Conservation (phyloP, 1,284 basidiomycete genomes). For the Mixia osmundae region DNA sequence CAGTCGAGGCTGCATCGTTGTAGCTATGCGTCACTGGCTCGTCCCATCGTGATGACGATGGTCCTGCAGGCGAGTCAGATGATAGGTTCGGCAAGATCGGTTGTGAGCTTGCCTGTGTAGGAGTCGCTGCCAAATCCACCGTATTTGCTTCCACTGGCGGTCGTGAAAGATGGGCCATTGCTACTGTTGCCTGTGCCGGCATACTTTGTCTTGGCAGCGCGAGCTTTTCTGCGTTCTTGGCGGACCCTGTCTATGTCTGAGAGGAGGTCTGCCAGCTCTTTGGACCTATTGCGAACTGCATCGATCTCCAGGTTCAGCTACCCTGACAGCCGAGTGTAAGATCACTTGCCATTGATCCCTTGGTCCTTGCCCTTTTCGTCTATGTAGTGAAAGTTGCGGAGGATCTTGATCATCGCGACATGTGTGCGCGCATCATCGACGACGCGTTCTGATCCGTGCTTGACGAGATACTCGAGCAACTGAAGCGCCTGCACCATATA, state of each 20-base stretch:
- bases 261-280: constrained; percentile 70
- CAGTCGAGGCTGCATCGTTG: constrained; percentile 7
- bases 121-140: constrained; percentile 60
- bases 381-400: constrained; percentile 92
- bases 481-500: constrained; percentile 43
- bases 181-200: constrained; percentile 61
- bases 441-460: constrained; percentile 94
- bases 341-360: constrained; percentile 69
- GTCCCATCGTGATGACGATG: background rate
- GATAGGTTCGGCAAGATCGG: background rate
- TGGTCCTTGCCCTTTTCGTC: constrained; percentile 98
- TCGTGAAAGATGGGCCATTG: constrained; percentile 31
- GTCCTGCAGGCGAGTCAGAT: background rate
- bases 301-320: background rate
- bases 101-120: constrained; percentile 9
- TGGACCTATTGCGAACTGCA: constrained; percentile 75
- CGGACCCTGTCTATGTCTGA: constrained; percentile 80
- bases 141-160: constrained; percentile 31
- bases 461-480: constrained; percentile 82
- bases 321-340: background rate
- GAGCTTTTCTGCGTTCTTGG: constrained; percentile 71
- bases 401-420: constrained; percentile 87
- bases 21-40: constrained; percentile 16
- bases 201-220: constrained; percentile 80
- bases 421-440: constrained; percentile 93